phyloP scores from a whole-genome alignment of 495 filamentous ascomycete species.

The Beverwykella pulmonaria region DNA sequence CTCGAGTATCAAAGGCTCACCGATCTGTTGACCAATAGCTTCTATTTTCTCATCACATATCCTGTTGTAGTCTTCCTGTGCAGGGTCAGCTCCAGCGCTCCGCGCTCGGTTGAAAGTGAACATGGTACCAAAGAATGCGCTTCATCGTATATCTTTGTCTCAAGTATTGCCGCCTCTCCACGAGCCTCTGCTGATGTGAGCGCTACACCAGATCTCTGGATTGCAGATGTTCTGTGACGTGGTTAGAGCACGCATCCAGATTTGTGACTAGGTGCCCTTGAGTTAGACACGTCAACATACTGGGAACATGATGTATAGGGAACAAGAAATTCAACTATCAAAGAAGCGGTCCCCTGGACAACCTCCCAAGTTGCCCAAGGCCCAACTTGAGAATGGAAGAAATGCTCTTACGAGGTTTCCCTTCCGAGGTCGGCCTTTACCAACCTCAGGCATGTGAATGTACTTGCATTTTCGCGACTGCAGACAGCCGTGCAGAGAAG shows the following conservation, averaged over 20 bases:
- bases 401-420: conserved; percentile 11
- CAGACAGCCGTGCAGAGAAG: conserved; percentile 57
- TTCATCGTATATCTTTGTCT: conserved; percentile 55
- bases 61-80: conserved; percentile 56
- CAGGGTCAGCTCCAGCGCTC: conserved; percentile 38
- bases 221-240: conserved; percentile 51
- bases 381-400: not conserved
- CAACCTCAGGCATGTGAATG: not conserved
- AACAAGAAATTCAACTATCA: not conserved
- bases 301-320: not conserved
- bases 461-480: conserved; percentile 52
- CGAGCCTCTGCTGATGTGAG: conserved; percentile 24
- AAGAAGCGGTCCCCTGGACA: not conserved
- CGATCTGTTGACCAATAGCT: not conserved
- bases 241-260: conserved; percentile 18
- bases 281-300: not conserved
- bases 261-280: not conserved
- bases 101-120: not conserved
- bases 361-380: conserved; percentile 1
- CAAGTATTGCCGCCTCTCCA: conserved; percentile 41
- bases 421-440: not conserved
- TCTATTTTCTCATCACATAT: conserved; percentile 45
- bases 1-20: not conserved
- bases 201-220: conserved; percentile 43
- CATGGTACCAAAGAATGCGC: conserved; percentile 35